Evolutionary conservation across 331 rosid genomes (phyloP), one percentile per base, ranked within the genome.

Genomic region (Ulmus americana): DNA sequence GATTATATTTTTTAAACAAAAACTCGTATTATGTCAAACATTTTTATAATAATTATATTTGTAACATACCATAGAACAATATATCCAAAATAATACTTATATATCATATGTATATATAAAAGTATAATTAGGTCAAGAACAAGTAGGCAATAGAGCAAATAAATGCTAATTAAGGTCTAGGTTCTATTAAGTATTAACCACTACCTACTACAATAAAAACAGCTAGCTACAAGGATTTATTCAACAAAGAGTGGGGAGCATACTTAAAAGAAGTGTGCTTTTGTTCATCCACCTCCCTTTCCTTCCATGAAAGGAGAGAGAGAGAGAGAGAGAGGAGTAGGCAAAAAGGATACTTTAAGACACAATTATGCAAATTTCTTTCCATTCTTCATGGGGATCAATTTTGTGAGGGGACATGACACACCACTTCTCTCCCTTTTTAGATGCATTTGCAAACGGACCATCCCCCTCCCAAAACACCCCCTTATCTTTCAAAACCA

Each of bases 401-500:
- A 86, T 76, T 67, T 40, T 48, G 58, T 6, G 8, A 72, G 84
- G 84, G 73, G 89, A 81, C 87, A 88, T 69, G 75, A 70, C 89
- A 85, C 77, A 71, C 91, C 81, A 73, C 86, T 56, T 66, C 77
- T 64, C 73, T 65, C 74, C 75, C 80, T 73, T 83, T 88, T 80
- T 78, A 82, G 86, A 72, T 83, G 87, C 83, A 78, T 89, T 86
- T 88, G 81, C 78, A 61, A 76, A 81, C 79, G 86, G 88, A 78
- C 86, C 95, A 72, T 55, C 56, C 66, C 57, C 35, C 65, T 28
- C 8, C 51, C 20, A 61, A 70, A 28, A 28, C 68, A 59, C 79
- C 70, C 52, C 8, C 39, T 51, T 10, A 77, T 79, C 80, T 81
- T 89, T 84, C 75, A 63, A 61, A 83, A 69, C 79, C 69, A 55